These are phyloP conservation scores for Podospora sp. DNA, from an alignment of 495 filamentous ascomycete species.

Conservation along the genomic window DNA sequence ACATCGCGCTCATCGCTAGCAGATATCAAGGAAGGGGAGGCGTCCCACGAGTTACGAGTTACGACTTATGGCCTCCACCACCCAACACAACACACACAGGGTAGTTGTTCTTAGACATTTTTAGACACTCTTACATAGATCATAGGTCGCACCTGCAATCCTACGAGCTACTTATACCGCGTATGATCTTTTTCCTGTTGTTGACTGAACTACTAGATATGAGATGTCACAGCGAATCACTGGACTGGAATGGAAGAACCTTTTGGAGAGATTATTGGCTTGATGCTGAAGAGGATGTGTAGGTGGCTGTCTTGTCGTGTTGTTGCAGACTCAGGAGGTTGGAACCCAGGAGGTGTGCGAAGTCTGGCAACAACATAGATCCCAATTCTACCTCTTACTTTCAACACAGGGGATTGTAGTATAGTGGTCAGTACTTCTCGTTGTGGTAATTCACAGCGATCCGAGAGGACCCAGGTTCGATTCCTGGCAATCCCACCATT, in stretches of 20 bases:
- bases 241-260: no score
- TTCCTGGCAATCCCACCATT: conserved; percentile 21
- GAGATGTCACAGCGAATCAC: no score
- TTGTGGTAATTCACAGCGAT: conserved; percentile 18
- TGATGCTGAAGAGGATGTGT: no score
- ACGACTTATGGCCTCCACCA: background rate
- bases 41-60: background rate
- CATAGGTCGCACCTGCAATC: background rate
- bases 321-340: no score
- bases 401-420: conserved; percentile 18
- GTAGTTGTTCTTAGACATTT: no score
- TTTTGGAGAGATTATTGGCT: no score
- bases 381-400: background rate
- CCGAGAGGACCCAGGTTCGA: conserved; percentile 21
- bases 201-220: no score
- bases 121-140: background rate
- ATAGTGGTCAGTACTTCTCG: conserved; percentile 21
- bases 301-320: no score
- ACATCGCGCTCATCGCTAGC: background rate
- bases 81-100: no score
- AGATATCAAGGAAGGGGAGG: background rate
- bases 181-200: no score
- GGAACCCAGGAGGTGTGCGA: no score
- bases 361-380: background rate
- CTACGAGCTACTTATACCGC: no score